Evolutionary conservation across 306 rosid genomes (phyloP).

Genomic region (Casuarina equisetifolia): DNA sequence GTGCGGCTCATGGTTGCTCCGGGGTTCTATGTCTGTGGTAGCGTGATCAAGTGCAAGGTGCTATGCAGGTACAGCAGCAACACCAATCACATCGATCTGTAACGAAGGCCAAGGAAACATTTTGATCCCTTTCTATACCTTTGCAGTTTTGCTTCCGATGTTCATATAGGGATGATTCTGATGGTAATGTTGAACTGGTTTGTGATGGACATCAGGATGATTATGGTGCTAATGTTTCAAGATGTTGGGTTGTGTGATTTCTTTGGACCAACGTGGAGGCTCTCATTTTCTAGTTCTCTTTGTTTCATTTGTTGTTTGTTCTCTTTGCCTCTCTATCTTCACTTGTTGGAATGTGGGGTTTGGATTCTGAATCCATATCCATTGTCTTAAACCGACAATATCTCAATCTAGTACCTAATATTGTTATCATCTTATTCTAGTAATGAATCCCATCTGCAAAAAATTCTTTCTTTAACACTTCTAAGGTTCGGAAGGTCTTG

Average conservation of each 20-base stretch:
- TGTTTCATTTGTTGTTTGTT: slow-evolving; percentile 40
- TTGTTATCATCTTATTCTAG: too few species aligned
- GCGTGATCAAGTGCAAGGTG: slow-evolving; percentile 85
- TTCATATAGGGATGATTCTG: not conserved
- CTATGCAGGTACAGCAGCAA: slow-evolving; percentile 69
- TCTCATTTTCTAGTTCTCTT: slow-evolving; percentile 33
- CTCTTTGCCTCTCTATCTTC: slow-evolving; percentile 16
- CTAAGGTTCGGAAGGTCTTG: too few species aligned
- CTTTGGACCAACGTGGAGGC: slow-evolving; percentile 37
- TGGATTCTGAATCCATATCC: not conserved
- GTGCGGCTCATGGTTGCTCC: slow-evolving; percentile 88
- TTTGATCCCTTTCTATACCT: slow-evolving; percentile 16
- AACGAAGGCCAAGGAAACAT: slow-evolving; percentile 24
- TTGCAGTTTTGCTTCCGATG: not conserved
- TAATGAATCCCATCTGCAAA: too few species aligned
- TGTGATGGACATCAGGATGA: not conserved
- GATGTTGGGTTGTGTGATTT: not conserved
- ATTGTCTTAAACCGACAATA: too few species aligned
- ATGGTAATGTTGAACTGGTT: slow-evolving; percentile 2
- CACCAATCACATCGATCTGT: slow-evolving; percentile 12
- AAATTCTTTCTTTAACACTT: too few species aligned
- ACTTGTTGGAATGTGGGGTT: slow-evolving; percentile 8
- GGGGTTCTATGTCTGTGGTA: slow-evolving; percentile 82
- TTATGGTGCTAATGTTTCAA: not conserved
- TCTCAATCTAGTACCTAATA: too few species aligned